A percentile compares a stretch with the other conserved stretches of the same genome.
Conservation (phyloP, 176 grass and related monocot species). For the Avena eriantha region DNA sequence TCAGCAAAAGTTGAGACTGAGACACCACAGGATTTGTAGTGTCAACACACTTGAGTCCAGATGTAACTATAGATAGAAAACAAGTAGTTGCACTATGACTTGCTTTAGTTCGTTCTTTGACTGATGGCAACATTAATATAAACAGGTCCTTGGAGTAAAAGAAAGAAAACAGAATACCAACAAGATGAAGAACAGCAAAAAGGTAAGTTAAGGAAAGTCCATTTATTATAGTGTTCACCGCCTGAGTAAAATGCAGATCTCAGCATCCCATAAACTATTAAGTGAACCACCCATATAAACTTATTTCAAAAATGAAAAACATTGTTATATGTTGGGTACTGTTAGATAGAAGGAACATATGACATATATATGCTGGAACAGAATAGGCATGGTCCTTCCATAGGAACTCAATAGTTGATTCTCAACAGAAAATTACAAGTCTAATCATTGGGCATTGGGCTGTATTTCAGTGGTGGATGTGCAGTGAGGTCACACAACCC, state of each 20-base stretch:
- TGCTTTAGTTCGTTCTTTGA: not conserved
- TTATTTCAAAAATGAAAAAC: not conserved
- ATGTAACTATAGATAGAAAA: not conserved
- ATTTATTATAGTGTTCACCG: not conserved
- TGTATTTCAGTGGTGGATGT: not conserved
- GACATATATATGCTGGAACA: not conserved
- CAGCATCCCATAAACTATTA: constrained; percentile 14
- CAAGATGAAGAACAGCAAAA: not conserved
- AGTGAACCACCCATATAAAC: not conserved
- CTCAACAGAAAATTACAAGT: not conserved
- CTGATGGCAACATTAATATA: not conserved
- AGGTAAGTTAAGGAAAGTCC: not conserved
- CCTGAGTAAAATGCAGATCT: constrained; percentile 5
- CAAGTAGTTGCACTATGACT: not conserved
- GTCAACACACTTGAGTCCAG: not conserved
- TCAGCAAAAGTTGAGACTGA: not conserved
- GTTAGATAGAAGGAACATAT: not conserved
- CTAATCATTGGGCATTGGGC: not conserved
- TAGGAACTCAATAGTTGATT: not conserved
- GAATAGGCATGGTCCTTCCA: constrained; percentile 7
- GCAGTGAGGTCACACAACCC: not conserved
- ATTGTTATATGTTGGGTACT: not conserved
- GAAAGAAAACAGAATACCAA: not conserved
- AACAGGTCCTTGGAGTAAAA: not conserved
- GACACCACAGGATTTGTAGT: not conserved